These are phyloP conservation scores for Pythium folliculosum DNA, from an alignment of 352 stramenopile species.

Conservation along the genomic window DNA sequence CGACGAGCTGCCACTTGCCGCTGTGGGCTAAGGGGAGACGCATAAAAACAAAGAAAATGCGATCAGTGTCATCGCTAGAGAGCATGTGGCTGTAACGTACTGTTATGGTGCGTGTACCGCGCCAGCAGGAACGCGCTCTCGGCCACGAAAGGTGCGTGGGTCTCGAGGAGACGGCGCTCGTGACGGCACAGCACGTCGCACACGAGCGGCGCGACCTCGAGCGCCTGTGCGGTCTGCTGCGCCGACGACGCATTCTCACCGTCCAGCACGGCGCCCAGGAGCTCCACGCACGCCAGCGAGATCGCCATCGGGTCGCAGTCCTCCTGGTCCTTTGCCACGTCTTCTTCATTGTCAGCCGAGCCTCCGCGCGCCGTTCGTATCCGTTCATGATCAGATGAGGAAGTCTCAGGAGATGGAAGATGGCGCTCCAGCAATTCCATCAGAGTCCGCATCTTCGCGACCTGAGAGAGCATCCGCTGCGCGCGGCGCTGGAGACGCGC, in stretches of 20 bases:
- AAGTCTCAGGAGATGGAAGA: no score
- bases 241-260: slow-evolving; percentile 19
- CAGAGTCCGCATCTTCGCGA: slow-evolving; percentile 5
- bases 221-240: slow-evolving; percentile 18
- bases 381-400: no score
- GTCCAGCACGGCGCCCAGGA: slow-evolving; percentile 22
- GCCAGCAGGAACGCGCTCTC: slow-evolving; percentile 62
- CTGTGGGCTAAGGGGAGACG: not conserved
- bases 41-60: not conserved
- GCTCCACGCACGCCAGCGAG: not conserved
- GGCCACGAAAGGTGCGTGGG: slow-evolving; percentile 36
- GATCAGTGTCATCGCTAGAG: not conserved
- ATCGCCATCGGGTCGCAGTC: not conserved
- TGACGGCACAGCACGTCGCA: slow-evolving; percentile 27
- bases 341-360: not conserved
- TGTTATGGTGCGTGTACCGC: slow-evolving; percentile 57
- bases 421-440: slow-evolving; percentile 18
- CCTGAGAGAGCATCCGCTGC: slow-evolving; percentile 18
- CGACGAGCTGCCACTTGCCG: slow-evolving; percentile 45
- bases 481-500: not conserved
- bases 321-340: not conserved
- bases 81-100: slow-evolving; percentile 31
- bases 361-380: not conserved
- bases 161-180: slow-evolving; percentile 30
- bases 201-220: slow-evolving; percentile 9